A percentile compares a stretch with the other conserved stretches of the same genome.
Conservation (phyloP, 2,329 filamentous ascomycete genomes). For the Verticillium tricorpus region DNA sequence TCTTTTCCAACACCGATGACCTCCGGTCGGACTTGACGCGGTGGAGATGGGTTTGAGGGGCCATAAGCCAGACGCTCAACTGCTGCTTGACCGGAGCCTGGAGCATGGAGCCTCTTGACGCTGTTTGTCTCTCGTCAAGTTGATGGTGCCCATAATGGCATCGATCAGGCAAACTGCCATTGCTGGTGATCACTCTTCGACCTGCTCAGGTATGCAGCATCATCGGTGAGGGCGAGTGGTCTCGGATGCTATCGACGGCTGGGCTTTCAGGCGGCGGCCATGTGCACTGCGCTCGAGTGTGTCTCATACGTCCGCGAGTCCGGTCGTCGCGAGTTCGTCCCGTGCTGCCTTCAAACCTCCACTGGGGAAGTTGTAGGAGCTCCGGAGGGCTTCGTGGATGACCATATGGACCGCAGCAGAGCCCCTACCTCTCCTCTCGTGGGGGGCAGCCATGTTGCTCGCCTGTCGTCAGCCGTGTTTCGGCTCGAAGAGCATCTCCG, state of each 20-base stretch:
- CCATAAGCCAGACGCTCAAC: background rate
- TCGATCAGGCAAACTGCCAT: no score
- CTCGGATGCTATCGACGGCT: background rate
- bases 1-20: constrained; percentile 1
- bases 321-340: background rate
- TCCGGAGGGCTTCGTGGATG: background rate
- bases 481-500: background rate
- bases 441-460: background rate
- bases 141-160: no score
- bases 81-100: no score
- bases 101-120: no score
- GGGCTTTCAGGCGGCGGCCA: background rate
- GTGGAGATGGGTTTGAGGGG: background rate
- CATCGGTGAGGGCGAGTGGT: background rate
- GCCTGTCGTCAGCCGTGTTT: background rate
- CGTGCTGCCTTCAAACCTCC: background rate
- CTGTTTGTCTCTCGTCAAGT: no score
- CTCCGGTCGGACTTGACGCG: constrained; percentile 1
- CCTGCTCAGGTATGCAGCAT: no score
- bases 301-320: constrained; percentile 1
- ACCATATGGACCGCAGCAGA: background rate
- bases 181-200: no score
- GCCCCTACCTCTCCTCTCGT: constrained; percentile 6
- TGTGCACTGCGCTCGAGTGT: background rate
- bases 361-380: background rate